These are phyloP conservation scores for Cyberlindnera meyerae DNA, from an alignment of 805 yeast species.

Conservation along the genomic window DNA sequence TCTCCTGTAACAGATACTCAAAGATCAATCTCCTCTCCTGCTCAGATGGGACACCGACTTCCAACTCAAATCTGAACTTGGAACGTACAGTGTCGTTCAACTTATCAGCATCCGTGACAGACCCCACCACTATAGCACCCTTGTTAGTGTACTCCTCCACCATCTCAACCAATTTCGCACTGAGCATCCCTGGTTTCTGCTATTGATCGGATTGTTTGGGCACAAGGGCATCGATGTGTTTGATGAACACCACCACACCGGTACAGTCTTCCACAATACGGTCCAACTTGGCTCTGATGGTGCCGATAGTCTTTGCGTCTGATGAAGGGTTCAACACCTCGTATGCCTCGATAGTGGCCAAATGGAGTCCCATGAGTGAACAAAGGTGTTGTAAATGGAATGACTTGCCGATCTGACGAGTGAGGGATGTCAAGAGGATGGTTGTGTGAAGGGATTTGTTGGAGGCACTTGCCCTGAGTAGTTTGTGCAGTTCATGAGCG, in stretches of 20 bases:
- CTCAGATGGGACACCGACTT: conserved; percentile 74
- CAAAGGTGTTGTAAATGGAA: conserved; percentile 54
- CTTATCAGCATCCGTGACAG: conserved; percentile 63
- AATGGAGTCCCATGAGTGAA: conserved; percentile 56
- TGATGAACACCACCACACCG: conserved; percentile 49
- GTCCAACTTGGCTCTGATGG: conserved; percentile 72
- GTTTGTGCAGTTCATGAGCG: conserved; percentile 48
- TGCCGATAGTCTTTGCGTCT: conserved; percentile 74
- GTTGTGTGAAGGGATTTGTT: conserved; percentile 50
- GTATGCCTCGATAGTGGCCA: conserved; percentile 65
- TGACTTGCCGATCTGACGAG: conserved; percentile 76
- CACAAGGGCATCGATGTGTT: conserved; percentile 75
- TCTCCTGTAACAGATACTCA: conserved; percentile 38
- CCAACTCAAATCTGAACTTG: conserved; percentile 70
- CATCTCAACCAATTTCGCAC: conserved; percentile 50
- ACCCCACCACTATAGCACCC: conserved; percentile 53
- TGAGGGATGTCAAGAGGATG: conserved; percentile 59
- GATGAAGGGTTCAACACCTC: conserved; percentile 64
- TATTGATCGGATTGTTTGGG: conserved; percentile 56
- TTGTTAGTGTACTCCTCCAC: conserved; percentile 48
- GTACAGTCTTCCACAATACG: conserved; percentile 44
- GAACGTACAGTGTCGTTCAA: conserved; percentile 63
- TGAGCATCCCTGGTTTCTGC: conserved; percentile 26
- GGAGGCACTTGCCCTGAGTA: conserved; percentile 47
- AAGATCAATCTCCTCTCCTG: conserved; percentile 65